Percentiles rank a stretch among this genome's conserved stretches.
These are phyloP conservation scores for Ophiostoma angusticollis DNA, from an alignment of 2,329 filamentous ascomycete genomes.

Conservation along the genomic window DNA sequence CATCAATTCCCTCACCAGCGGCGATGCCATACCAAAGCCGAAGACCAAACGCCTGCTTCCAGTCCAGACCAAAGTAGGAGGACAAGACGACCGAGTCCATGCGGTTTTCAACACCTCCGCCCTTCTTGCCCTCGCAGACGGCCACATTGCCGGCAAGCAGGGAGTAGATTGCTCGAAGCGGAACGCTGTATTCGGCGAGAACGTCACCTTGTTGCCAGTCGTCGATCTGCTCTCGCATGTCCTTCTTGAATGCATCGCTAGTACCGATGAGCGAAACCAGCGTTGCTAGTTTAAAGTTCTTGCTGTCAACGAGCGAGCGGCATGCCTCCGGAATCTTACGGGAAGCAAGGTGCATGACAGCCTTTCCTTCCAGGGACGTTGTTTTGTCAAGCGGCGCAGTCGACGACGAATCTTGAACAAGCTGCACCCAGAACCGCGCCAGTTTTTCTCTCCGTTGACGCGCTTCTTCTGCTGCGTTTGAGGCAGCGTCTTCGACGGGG, in stretches of 20 bases:
- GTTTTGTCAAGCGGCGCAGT: conserved; percentile 42
- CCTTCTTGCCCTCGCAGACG: conserved; percentile 63
- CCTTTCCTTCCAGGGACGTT: conserved; percentile 63
- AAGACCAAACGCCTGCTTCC: conserved; percentile 86
- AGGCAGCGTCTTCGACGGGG: conserved; percentile 32
- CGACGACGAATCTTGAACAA: conserved; percentile 49
- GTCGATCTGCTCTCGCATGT: conserved; percentile 68
- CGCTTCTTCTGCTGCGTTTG: conserved; percentile 26
- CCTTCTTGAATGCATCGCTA: conserved; percentile 53
- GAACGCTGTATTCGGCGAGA: conserved; percentile 73
- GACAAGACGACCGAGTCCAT: conserved; percentile 70
- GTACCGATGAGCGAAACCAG: conserved; percentile 58
- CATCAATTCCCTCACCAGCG: conserved; percentile 53
- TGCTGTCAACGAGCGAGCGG: conserved; percentile 59
- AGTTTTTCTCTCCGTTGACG: conserved; percentile 47
- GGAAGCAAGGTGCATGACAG: conserved; percentile 64
- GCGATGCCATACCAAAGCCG: conserved; percentile 78
- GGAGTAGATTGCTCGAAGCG: conserved; percentile 79
- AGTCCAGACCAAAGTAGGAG: conserved; percentile 73
- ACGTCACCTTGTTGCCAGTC: conserved; percentile 76
- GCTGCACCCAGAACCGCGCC: conserved; percentile 50
- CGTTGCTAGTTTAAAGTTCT: conserved; percentile 42
- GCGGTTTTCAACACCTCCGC: conserved; percentile 64
- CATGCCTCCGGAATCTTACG: conserved; percentile 76
- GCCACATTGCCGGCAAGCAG: conserved; percentile 80